These are phyloP conservation scores for Aspergillus sp. DNA, from an alignment of 2,329 filamentous ascomycete genomes.

Conservation along the genomic window DNA sequence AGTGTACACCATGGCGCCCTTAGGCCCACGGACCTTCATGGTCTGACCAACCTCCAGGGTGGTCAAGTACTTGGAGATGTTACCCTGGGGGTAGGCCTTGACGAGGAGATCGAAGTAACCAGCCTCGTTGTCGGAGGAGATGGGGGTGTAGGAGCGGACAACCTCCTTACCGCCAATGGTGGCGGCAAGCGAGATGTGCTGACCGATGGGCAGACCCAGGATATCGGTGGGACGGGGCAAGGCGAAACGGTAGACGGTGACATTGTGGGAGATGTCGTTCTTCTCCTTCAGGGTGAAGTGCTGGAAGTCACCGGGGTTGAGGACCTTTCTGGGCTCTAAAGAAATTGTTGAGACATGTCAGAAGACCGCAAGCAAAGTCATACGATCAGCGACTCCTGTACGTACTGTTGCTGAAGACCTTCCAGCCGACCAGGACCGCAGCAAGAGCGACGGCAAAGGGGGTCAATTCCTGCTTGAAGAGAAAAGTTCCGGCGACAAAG, in stretches of 20 bases:
- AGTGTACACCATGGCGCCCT: conserved; percentile 96
- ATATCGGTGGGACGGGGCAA: conserved; percentile 77
- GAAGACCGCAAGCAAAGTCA: conserved; percentile 15
- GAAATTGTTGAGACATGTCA: conserved; percentile 3
- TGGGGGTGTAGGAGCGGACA: conserved; percentile 87
- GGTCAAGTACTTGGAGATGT: conserved; percentile 93
- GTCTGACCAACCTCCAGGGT: conserved; percentile 78
- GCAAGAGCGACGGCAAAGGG: conserved; percentile 70
- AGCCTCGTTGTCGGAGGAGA: conserved; percentile 83
- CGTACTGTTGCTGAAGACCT: conserved; percentile 70
- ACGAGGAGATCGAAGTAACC: conserved; percentile 96
- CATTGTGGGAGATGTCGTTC: conserved; percentile 95
- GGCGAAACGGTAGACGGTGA: conserved; percentile 94
- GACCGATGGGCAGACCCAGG: conserved; percentile 94
- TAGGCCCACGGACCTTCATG: conserved; percentile 90
- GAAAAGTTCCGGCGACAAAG: conserved; percentile 71
- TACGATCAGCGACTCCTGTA: conserved; percentile 24
- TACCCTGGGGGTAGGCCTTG: conserved; percentile 96
- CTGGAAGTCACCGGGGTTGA: conserved; percentile 86
- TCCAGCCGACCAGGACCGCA: conserved; percentile 66
- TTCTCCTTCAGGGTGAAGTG: conserved; percentile 93
- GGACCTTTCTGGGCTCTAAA: conserved; percentile 72
- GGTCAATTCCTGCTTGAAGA: conserved; percentile 77
- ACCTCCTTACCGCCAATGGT: conserved; percentile 82
- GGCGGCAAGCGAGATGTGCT: conserved; percentile 96